These are phyloP conservation scores for Acanthamoeba triangularis DNA, from an alignment of 208 protist species.

Conservation along the genomic window DNA sequence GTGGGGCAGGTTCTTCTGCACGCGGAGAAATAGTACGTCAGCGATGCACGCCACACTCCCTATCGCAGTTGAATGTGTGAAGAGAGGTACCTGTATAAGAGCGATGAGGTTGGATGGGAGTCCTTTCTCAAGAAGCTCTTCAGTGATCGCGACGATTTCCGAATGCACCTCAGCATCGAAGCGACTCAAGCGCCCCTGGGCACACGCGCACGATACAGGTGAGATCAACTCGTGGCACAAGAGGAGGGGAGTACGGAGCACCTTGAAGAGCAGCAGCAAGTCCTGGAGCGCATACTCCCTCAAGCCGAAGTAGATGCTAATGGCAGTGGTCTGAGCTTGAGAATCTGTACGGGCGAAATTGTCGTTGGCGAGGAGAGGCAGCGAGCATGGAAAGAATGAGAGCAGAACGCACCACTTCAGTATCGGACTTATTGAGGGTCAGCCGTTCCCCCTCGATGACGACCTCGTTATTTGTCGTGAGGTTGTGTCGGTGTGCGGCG, in stretches of 20 bases:
- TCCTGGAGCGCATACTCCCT: background rate
- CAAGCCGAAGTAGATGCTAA: background rate
- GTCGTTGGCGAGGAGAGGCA: background rate
- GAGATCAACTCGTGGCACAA: background rate
- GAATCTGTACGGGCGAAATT: background rate
- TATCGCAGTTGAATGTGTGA: background rate
- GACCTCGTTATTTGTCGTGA: conserved; percentile 11
- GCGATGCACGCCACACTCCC: background rate
- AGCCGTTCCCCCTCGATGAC: background rate
- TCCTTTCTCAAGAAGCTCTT: background rate
- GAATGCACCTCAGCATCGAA: conserved; percentile 3
- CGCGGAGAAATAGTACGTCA: background rate
- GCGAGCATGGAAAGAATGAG: background rate
- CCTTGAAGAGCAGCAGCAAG: conserved; percentile 17
- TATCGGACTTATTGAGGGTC: background rate
- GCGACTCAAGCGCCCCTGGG: background rate
- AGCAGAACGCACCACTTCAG: background rate
- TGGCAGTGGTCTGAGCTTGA: conserved; percentile 26
- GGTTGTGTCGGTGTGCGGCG: background rate
- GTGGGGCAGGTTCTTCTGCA: conserved; percentile 25
- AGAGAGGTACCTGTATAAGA: background rate
- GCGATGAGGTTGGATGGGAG: conserved; percentile 18
- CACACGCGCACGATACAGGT: background rate
- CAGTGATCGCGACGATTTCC: background rate
- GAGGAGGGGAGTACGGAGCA: background rate